Evolutionary conservation across 495 filamentous ascomycete species (phyloP).

Genomic region (Parathielavia hyrcaniae): DNA sequence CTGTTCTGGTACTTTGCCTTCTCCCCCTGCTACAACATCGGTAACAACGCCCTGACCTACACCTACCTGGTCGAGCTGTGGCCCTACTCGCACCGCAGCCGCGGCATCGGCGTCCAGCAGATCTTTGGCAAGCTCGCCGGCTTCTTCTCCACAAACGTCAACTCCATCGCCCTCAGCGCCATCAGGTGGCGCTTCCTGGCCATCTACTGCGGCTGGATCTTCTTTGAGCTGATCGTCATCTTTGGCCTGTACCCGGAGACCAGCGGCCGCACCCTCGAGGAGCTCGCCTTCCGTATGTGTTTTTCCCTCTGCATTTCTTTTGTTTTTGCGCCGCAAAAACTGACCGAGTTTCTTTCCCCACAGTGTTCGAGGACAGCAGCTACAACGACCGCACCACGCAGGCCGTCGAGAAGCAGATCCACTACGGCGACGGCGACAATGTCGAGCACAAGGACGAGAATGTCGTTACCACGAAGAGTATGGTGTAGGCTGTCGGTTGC

Average conservation of each 20-base stretch:
- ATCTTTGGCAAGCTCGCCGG: constrained; percentile 50
- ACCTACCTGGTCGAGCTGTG: constrained; percentile 39
- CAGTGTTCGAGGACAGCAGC: constrained; percentile 44
- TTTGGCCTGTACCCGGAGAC: constrained; percentile 59
- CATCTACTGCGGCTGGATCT: constrained; percentile 54
- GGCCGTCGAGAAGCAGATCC: constrained; percentile 35
- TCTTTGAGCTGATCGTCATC: constrained; percentile 48
- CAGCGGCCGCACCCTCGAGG: constrained; percentile 51
- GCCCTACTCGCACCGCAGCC: constrained; percentile 51
- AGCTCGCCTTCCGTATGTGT: constrained; percentile 38
- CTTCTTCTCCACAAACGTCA: constrained; percentile 57
- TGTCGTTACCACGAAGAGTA: too few species aligned
- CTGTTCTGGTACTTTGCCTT: constrained; percentile 60
- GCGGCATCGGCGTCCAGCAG: constrained; percentile 55
- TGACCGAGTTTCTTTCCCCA: neutral
- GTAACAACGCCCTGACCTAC: constrained; percentile 64
- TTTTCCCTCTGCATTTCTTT: neutral
- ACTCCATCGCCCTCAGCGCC: constrained; percentile 51
- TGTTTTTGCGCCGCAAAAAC: constrained; percentile 33
- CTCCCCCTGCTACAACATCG: constrained; percentile 58
- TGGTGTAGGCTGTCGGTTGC: too few species aligned
- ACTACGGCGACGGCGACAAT: neutral
- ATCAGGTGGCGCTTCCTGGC: constrained; percentile 55
- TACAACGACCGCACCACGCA: constrained; percentile 35
- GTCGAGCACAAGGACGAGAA: too few species aligned